Evolutionary conservation across 2,329 filamentous ascomycete genomes (phyloP).

Genomic region (Bretziella fagacearum): DNA sequence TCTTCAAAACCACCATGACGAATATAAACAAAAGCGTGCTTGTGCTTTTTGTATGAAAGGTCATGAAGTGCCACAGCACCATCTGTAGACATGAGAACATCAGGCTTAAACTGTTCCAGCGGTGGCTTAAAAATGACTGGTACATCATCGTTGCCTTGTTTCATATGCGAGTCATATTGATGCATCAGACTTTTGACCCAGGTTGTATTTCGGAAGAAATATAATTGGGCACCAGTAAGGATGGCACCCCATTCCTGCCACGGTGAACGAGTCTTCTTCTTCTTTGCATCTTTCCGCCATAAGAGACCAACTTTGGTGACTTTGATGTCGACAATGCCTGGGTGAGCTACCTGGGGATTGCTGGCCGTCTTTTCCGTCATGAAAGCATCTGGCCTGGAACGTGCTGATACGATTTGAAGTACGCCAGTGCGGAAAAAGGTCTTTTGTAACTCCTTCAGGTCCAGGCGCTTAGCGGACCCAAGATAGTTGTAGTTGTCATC

Average conservation of each 20-base stretch:
- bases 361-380: slow-evolving; percentile 72
- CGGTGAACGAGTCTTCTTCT: slow-evolving; percentile 81
- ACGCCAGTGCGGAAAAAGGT: slow-evolving; percentile 85
- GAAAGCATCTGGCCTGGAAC: slow-evolving; percentile 88
- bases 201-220: slow-evolving; percentile 82
- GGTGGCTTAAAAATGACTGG: slow-evolving; percentile 84
- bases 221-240: slow-evolving; percentile 88
- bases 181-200: slow-evolving; percentile 87
- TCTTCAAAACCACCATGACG: slow-evolving; percentile 78
- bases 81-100: slow-evolving; percentile 83
- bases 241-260: slow-evolving; percentile 99
- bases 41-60: slow-evolving; percentile 80
- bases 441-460: slow-evolving; percentile 66
- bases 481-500: slow-evolving; percentile 86
- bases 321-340: slow-evolving; percentile 91
- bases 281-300: slow-evolving; percentile 89
- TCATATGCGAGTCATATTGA: slow-evolving; percentile 71
- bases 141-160: slow-evolving; percentile 54
- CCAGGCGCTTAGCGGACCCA: slow-evolving; percentile 56
- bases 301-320: slow-evolving; percentile 88
- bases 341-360: slow-evolving; percentile 73
- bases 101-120: slow-evolving; percentile 80
- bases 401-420: slow-evolving; percentile 83
- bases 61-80: slow-evolving; percentile 81
- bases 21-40: slow-evolving; percentile 84